Base-by-base conservation (phyloP, 2,329 filamentous ascomycete genomes). In the Penicillium sp. region DNA sequence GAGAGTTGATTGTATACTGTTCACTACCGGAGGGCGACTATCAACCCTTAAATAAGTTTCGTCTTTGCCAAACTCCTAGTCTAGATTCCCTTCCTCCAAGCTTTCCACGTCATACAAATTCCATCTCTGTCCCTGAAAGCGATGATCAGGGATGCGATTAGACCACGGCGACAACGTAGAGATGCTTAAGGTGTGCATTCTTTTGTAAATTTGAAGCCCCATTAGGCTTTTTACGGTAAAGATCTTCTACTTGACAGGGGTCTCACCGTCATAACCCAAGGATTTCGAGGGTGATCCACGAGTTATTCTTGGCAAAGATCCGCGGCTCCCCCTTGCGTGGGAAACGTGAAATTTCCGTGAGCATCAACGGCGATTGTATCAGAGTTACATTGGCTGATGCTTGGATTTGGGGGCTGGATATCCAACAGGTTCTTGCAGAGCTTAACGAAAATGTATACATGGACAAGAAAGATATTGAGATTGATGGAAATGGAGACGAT, bases 281-380 rank as follows among this genome's bases (percentile, higher is more conserved):
- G 45, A 30, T 48, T 48, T 48, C 14, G 45, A 28, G 6, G 45
- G 16, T 30, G 45, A 48, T 48, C 45, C 45, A 48, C 26, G 45
- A 30, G 45, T 48, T 30, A 48, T 30, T 30, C 25, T 28, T 48
- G 45, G 45, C 45, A 48, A 30, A 10, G 45, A 48, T 48, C 26
- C 45, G 45, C 45, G 25, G 1, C 8, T 11, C 28, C 16, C 26
- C 45, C 45, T 48, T 48, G 45, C 45, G 4, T 28, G 26, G 26
- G 14, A 48, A 48, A 48, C 45, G 45, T 48, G 45, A 48, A 48
- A 5, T 48, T 48, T 48, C 45, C 45, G 45, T 48, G 45, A 48
- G 26, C 45, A 48, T 48, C 25, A 48, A 48, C 14, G 45, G 10
- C 11, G 25, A 48, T 48, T 26, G 19, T 48, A 30, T n/a, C 26